Evolutionary conservation across 2,329 filamentous ascomycete genomes (phyloP).

Genomic region (Ceratocystis ficicola): DNA sequence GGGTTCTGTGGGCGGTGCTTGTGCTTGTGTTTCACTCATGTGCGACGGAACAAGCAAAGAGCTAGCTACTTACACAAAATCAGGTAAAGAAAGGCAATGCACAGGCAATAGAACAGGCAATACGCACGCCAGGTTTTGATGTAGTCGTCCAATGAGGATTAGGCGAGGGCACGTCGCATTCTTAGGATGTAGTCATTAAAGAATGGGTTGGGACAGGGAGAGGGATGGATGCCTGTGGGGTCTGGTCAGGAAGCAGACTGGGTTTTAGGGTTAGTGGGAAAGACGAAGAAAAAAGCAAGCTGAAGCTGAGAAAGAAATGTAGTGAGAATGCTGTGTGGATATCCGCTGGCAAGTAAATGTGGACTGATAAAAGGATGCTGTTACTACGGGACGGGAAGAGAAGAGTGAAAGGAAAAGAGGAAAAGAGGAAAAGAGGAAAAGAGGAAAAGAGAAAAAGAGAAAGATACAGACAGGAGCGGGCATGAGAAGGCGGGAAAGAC

Average conservation of each 20-base stretch:
- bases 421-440: background rate
- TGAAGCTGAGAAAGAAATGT: background rate
- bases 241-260: background rate
- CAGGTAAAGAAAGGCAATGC: background rate
- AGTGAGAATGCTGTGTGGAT: background rate
- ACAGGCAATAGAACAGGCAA: background rate
- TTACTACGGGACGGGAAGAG: background rate
- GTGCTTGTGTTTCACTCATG: constrained; percentile 6
- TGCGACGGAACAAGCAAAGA: constrained; percentile 9
- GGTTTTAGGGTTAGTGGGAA: background rate
- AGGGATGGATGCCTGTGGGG: background rate
- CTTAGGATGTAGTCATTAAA: background rate
- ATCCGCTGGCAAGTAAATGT: background rate
- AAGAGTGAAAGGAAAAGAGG: background rate
- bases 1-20: background rate
- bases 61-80: constrained; percentile 12
- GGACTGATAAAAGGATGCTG: background rate
- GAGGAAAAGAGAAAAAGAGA: background rate
- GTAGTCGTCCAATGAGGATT: constrained; percentile 13
- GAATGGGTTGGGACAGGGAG: background rate
- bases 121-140: background rate
- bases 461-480: background rate
- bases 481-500: background rate
- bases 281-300: background rate
- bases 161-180: constrained; percentile 11